Percentiles rank a stretch among this genome's conserved stretches.
Evolutionary conservation across 345 rosid genomes (phyloP).

Genomic region (Cardamine chenopodiifolia): DNA sequence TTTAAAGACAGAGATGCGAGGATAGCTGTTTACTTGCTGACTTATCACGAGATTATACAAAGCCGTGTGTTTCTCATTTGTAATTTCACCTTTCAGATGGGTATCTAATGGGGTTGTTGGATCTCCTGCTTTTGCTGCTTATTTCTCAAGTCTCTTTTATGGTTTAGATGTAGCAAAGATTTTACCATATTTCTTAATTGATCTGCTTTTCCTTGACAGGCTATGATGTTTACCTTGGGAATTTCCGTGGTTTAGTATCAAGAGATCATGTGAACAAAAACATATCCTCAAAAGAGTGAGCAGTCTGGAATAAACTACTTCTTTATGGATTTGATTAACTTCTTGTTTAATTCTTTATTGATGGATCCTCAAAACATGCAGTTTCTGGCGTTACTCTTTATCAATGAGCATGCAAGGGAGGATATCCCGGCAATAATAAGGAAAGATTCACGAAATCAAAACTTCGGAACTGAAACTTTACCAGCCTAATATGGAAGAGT

Average conservation of each 20-base stretch:
- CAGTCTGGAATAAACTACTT: slow-evolving; percentile 8
- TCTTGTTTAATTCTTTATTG: neutral
- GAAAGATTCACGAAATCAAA: slow-evolving; percentile 90
- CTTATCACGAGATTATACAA: neutral
- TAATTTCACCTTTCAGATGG: slow-evolving; percentile 59
- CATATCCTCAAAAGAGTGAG: slow-evolving; percentile 78
- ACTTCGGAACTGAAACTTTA: slow-evolving; percentile 69
- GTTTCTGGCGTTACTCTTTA: slow-evolving; percentile 89
- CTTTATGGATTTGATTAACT: neutral
- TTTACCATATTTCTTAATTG: slow-evolving; percentile 1
- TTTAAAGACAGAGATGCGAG: slow-evolving; percentile 78
- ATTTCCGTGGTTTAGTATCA: slow-evolving; percentile 89
- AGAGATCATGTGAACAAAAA: slow-evolving; percentile 85
- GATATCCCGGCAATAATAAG: slow-evolving; percentile 90
- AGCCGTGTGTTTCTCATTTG: slow-evolving; percentile 19
- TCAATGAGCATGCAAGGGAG: slow-evolving; percentile 87
- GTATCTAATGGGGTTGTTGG: slow-evolving; percentile 95
- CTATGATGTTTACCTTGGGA: slow-evolving; percentile 88
- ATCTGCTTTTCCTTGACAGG: slow-evolving; percentile 50
- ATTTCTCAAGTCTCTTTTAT: neutral
- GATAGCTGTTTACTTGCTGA: slow-evolving; percentile 78
- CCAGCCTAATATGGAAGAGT: slow-evolving; percentile 63
- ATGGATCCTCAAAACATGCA: slow-evolving; percentile 42
- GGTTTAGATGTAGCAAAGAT: neutral
- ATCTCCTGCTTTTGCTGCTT: slow-evolving; percentile 97